phyloP scores from a whole-genome alignment of 2,329 filamentous ascomycete genomes.

The Pyrenophora graminea region DNA sequence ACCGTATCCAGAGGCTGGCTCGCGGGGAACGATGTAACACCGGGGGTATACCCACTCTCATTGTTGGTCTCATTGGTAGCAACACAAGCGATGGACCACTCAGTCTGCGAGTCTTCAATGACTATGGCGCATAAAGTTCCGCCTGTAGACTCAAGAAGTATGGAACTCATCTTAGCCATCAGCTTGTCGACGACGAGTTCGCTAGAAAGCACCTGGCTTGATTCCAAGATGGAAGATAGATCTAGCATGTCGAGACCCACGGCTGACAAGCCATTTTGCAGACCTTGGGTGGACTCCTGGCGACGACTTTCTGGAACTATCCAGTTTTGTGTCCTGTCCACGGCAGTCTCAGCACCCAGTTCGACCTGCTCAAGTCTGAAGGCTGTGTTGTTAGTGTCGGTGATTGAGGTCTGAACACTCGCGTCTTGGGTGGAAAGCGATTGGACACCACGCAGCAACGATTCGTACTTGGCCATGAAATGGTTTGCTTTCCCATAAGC shows the following conservation, averaged over 20 bases:
- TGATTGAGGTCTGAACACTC: conserved; percentile 71
- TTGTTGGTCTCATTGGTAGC: conserved; percentile 65
- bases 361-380: conserved; percentile 52
- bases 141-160: conserved; percentile 77
- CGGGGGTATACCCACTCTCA: conserved; percentile 38
- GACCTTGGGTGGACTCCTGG: conserved; percentile 53
- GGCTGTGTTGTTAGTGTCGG: conserved; percentile 49
- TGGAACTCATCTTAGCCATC: conserved; percentile 79
- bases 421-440: conserved; percentile 65
- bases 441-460: conserved; percentile 67
- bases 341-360: conserved; percentile 45
- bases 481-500: conserved; percentile 70
- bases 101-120: conserved; percentile 67
- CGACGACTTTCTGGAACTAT: conserved; percentile 51
- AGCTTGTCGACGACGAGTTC: conserved; percentile 76
- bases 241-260: conserved; percentile 77
- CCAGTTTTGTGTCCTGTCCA: conserved; percentile 56
- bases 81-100: conserved; percentile 75
- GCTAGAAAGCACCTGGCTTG: conserved; percentile 78
- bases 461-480: conserved; percentile 69
- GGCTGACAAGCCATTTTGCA: conserved; percentile 68
- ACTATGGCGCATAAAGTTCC: conserved; percentile 75
- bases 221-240: conserved; percentile 75
- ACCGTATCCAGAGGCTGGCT: conserved; percentile 65
- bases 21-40: conserved; percentile 68